phyloP scores from a whole-genome alignment of 345 rosid species.

The Salix udensis region DNA sequence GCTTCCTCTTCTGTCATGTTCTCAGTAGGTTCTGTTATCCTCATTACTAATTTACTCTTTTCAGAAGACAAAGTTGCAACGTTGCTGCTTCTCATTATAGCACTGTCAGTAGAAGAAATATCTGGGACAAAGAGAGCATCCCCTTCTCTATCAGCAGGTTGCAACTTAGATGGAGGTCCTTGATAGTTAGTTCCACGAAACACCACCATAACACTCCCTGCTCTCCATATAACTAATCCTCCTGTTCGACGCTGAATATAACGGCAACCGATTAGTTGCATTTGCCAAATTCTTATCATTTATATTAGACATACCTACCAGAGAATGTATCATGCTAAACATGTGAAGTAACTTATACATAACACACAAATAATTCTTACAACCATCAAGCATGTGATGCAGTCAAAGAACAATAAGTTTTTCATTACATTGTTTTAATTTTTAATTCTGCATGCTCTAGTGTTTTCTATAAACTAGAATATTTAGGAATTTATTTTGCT shows the following conservation, averaged over 20 bases:
- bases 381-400: neutral
- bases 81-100: constrained; percentile 24
- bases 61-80: constrained; percentile 25
- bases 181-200: constrained; percentile 72
- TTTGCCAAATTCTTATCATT: neutral
- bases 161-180: constrained; percentile 57
- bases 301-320: neutral
- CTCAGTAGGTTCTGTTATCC: constrained; percentile 29
- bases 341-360: no score
- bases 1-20: constrained; percentile 74
- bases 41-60: constrained; percentile 36
- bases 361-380: no score
- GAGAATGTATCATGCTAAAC: neutral
- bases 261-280: constrained; percentile 34
- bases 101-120: constrained; percentile 51
- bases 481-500: neutral
- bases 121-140: constrained; percentile 66
- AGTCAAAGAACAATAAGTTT: neutral
- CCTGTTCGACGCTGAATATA: constrained; percentile 89
- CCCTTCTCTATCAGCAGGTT: constrained; percentile 33
- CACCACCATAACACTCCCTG: constrained; percentile 98
- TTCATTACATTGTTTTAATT: no score
- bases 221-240: constrained; percentile 90
- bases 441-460: neutral
- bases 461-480: neutral